These are phyloP conservation scores for Hypoxylon sp. DNA, from an alignment of 2,329 filamentous ascomycete genomes.

Conservation along the genomic window DNA sequence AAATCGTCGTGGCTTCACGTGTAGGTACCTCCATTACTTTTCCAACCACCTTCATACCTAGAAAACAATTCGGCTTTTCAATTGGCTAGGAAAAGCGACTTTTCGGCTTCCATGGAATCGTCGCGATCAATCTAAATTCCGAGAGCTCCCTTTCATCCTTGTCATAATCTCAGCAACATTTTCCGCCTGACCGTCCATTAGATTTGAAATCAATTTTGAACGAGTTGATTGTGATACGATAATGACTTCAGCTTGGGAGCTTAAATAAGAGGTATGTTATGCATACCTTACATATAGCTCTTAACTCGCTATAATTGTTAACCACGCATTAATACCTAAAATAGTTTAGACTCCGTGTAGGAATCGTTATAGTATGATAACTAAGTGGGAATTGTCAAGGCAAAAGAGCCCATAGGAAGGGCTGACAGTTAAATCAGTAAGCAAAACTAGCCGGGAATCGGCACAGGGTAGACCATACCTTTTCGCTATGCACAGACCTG, in stretches of 20 bases:
- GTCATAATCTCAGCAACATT: not conserved
- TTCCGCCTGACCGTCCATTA: not conserved
- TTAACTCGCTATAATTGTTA: slow-evolving; percentile 16
- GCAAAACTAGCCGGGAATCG: slow-evolving; percentile 24
- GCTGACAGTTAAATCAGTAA: slow-evolving; percentile 27
- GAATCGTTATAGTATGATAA: slow-evolving; percentile 9
- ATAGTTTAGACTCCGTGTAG: slow-evolving; percentile 23
- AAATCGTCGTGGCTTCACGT: slow-evolving; percentile 15
- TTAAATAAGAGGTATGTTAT: slow-evolving; percentile 35
- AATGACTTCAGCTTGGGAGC: slow-evolving; percentile 25
- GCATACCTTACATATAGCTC: slow-evolving; percentile 32
- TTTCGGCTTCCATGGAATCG: slow-evolving; percentile 4
- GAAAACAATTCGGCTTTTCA: not conserved
- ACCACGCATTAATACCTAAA: slow-evolving; percentile 23
- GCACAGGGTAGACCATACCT: slow-evolving; percentile 13
- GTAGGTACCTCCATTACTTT: not conserved
- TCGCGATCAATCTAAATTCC: slow-evolving; percentile 5
- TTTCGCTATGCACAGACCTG: slow-evolving; percentile 8
- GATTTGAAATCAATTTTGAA: slow-evolving; percentile 14
- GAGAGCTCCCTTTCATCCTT: not conserved
- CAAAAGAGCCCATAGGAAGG: slow-evolving; percentile 18
- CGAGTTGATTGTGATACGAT: slow-evolving; percentile 17
- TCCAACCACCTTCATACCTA: slow-evolving; percentile 2
- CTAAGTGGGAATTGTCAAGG: slow-evolving; percentile 37
- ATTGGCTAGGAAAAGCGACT: not conserved